phyloP scores from a whole-genome alignment of 805 yeast genomes.

The Ogataea parapolymorpha region DNA sequence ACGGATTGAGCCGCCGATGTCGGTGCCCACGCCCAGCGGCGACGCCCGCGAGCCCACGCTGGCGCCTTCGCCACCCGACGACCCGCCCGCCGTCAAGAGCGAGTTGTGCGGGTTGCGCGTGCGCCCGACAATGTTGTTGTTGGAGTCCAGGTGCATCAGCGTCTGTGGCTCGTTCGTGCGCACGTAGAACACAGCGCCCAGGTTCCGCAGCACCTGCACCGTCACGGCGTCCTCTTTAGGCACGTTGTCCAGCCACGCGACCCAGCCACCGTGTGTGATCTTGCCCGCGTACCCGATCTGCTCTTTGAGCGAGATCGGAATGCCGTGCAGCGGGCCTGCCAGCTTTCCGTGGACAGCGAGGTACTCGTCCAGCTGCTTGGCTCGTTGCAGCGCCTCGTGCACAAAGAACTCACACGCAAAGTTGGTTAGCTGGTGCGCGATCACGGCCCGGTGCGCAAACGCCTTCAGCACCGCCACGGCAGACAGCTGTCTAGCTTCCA shows the following conservation, averaged over 20 bases:
- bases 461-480: slow-evolving; percentile 57
- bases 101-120: slow-evolving; percentile 58
- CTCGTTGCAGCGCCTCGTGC: slow-evolving; percentile 57
- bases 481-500: slow-evolving; percentile 44
- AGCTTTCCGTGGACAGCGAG: slow-evolving; percentile 46
- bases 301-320: slow-evolving; percentile 67
- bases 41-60: slow-evolving; percentile 57
- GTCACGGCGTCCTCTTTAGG: slow-evolving; percentile 46
- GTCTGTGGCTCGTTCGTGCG: slow-evolving; percentile 70
- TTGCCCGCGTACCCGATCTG: slow-evolving; percentile 54
- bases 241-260: slow-evolving; percentile 46
- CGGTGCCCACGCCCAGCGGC: slow-evolving; percentile 63
- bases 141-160: slow-evolving; percentile 65
- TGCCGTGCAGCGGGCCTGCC: slow-evolving; percentile 66
- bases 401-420: slow-evolving; percentile 53
- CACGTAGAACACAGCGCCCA: slow-evolving; percentile 62
- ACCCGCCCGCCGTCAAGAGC: slow-evolving; percentile 63
- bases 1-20: slow-evolving; percentile 70
- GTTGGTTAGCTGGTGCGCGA: slow-evolving; percentile 60
- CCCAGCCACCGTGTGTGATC: slow-evolving; percentile 60
- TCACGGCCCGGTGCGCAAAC: slow-evolving; percentile 60
- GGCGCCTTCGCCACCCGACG: slow-evolving; percentile 72
- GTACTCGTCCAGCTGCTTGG: slow-evolving; percentile 55
- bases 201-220: slow-evolving; percentile 42
- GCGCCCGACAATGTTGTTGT: slow-evolving; percentile 57